phyloP scores from a whole-genome alignment of 1,139 yeast genomes.

The Pneumocystis carinii region DNA sequence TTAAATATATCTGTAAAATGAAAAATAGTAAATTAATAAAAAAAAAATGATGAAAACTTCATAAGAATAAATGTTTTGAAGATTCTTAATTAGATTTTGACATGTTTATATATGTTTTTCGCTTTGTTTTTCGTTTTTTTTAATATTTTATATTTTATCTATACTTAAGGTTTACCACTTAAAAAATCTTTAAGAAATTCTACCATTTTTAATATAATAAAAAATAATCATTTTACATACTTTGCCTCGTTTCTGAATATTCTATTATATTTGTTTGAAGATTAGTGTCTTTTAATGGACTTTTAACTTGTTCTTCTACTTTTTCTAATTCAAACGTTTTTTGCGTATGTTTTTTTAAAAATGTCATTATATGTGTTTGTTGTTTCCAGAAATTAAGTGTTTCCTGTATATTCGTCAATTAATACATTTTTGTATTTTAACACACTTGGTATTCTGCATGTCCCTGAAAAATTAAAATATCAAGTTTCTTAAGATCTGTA shows the following conservation, averaged over 20 bases:
- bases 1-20: no score
- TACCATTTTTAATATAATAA: not conserved
- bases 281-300: not conserved
- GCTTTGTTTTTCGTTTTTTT: not conserved
- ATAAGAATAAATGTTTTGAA: no score
- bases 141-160: not conserved
- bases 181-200: not conserved
- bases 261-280: not conserved
- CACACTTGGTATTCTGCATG: constrained; percentile 67
- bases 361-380: constrained; percentile 70
- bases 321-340: not conserved
- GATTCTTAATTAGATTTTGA: no score
- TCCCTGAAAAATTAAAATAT: constrained; percentile 53
- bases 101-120: not conserved
- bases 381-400: constrained; percentile 84
- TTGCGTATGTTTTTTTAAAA: constrained; percentile 16
- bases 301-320: not conserved
- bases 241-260: not conserved
- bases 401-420: constrained; percentile 27
- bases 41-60: no score
- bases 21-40: no score
- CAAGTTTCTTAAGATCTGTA: constrained; percentile 46
- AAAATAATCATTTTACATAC: not conserved
- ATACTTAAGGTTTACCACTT: not conserved
- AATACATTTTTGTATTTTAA: not conserved